Evolutionary conservation across 2,329 filamentous ascomycete genomes (phyloP).

Genomic region (Huntiella bhutanensis): DNA sequence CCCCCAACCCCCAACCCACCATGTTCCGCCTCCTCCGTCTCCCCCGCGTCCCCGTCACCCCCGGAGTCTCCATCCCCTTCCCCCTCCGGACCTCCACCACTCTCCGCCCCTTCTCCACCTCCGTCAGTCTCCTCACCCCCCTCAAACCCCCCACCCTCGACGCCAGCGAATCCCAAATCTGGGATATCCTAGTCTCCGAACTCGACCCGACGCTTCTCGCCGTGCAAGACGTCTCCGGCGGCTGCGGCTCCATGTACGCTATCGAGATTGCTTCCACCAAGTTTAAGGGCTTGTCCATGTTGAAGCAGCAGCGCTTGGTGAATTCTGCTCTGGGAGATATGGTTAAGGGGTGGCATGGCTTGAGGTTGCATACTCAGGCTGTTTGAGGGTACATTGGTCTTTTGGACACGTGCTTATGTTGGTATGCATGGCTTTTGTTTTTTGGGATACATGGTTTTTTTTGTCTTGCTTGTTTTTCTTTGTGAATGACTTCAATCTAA

Average conservation of each 20-base stretch:
- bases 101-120: background rate
- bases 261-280: constrained; percentile 55
- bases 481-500: too few relatives aligned
- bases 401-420: background rate
- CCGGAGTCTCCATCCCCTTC: background rate
- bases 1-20: background rate
- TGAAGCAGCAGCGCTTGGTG: constrained; percentile 70
- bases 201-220: constrained; percentile 33
- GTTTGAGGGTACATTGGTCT: constrained; percentile 16
- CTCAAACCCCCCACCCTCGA: constrained; percentile 18
- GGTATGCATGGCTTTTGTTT: too few relatives aligned
- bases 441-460: too few relatives aligned
- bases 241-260: constrained; percentile 75
- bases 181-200: constrained; percentile 30
- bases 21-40: background rate
- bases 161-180: constrained; percentile 39
- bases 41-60: background rate
- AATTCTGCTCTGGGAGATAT: constrained; percentile 55
- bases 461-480: too few relatives aligned
- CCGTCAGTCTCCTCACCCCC: background rate
- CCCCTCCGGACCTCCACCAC: background rate
- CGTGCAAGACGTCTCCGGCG: constrained; percentile 66
- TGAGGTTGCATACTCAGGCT: constrained; percentile 56
- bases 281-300: constrained; percentile 51
- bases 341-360: constrained; percentile 65